Base-by-base conservation (phyloP, 176 grass and related monocot species). In the Juncus effusus region DNA sequence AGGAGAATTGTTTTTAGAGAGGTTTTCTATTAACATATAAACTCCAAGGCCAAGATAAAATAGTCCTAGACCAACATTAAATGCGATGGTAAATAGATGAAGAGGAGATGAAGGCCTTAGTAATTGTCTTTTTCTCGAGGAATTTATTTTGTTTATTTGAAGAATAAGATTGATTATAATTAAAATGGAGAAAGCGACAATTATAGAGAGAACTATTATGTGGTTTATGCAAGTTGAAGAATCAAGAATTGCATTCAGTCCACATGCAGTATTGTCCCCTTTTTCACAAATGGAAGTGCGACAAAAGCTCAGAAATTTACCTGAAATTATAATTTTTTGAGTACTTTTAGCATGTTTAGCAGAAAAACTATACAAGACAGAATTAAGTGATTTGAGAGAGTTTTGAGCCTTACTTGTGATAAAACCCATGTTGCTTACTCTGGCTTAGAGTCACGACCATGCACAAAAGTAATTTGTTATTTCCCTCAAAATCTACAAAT, bases 141-240 rank as follows among this genome's bases (percentile, higher is more conserved):
- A 65, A 35, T 56, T 41, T 36, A 60, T 73, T 62, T 62, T 89
- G 3, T 8, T 13, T 54, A 86, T 12, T 77, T 75, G 74, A 68
- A 85, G 60, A 16, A 89, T 55, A 4, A 97, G 42, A 14, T 84
- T 68, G 51, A 84, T 7, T 6, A 65, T 36, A 35, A 89, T 56
- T 3, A 61, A 10, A 2, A 88, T 6, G 37, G 70, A 11, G 3
- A 97, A 12, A 38, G 78, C 16, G 3, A 19, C 2, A 13, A 7
- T 16, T 13, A 73, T 50, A 10, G 13, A 75, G 38, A 62, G 51
- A 51, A 41, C 67, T 16, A 84, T 7, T 10, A 89, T 69, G 62
- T 97, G 85, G 62, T 97, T 92, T 12, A 57, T 57, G 75, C 93
- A 97, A 56, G 85, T 82, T 36, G 88, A 92, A 53, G 87, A 86